Evolutionary conservation across 192 early-diverging fungal genomes (phyloP), one percentile per base, ranked within the genome.

Genomic region (Coemansia guatemalensis): DNA sequence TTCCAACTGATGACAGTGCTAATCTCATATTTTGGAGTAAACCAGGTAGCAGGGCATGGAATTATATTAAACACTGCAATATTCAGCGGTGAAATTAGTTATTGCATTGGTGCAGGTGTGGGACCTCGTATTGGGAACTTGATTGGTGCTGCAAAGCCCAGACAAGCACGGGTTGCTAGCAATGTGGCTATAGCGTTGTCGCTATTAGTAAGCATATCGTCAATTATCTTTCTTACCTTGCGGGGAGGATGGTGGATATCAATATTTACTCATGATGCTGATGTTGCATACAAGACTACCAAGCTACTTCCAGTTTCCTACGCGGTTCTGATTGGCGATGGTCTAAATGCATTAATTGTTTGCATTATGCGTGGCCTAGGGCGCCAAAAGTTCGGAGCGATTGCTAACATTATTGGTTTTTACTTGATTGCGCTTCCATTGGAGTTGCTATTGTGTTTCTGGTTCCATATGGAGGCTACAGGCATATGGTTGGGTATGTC

Each of bases 31-130:
- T 73, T 97, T 21, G 14, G 93, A 7, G 7, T 17, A 7, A 44
- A 44, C 41, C 41, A 44, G 41, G 92, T 26, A 87, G 92, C 94
- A 8, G 88, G 90, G 8, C 94, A 97, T 53, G 86, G 86, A 8
- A 74, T 91, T 44, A 68, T 89, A 27, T 69, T 85, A 0, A 85
- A 88, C 54, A 78, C 75, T 6, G 71, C 93, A 14, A 87, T 85
- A 20, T 86, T 88, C 9, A 75, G 85, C 82, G 91, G 60, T 53
- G 63, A 88, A 57, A 62, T 90, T 68, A 88, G 87, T 30, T 81
- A 92, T 39, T 91, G 91, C 2, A 70, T 95, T 8, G 76, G 87
- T 5, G 85, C 93, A 25, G 91, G 18, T n/a, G n/a, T n/a, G n/a
- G n/a, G n/a, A n/a, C n/a, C n/a, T n/a, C n/a, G n/a, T n/a, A n/a